Percentiles rank a stretch among this genome's conserved stretches.
Evolutionary conservation across 805 yeast genomes (phyloP).

Genomic region (Cyberlindnera japonica): DNA sequence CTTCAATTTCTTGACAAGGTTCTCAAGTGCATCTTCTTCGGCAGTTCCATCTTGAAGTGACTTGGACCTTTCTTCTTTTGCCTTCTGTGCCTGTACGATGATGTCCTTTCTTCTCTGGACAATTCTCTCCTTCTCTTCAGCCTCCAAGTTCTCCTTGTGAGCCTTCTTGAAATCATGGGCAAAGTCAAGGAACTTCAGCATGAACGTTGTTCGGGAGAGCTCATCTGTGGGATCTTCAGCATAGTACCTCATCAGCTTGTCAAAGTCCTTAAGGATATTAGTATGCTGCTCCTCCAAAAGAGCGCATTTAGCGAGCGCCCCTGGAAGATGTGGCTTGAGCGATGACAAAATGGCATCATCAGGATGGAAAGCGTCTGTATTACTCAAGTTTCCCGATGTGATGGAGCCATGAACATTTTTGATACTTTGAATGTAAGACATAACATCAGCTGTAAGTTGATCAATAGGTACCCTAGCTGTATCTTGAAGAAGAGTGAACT

Average conservation of each 20-base stretch:
- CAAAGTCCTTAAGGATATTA: constrained; percentile 61
- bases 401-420: constrained; percentile 70
- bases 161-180: constrained; percentile 77
- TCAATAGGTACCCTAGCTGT: constrained; percentile 80
- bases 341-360: constrained; percentile 63
- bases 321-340: constrained; percentile 64
- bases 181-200: constrained; percentile 76
- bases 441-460: constrained; percentile 71
- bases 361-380: constrained; percentile 76
- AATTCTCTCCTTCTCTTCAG: constrained; percentile 78
- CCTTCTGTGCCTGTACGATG: constrained; percentile 30
- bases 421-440: constrained; percentile 55
- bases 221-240: constrained; percentile 86
- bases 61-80: constrained; percentile 14
- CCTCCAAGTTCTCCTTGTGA: constrained; percentile 67
- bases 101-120: constrained; percentile 72
- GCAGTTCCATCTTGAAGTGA: constrained; percentile 18
- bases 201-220: constrained; percentile 63
- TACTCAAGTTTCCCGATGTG: constrained; percentile 81
- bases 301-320: constrained; percentile 68
- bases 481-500: constrained; percentile 43
- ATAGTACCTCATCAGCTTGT: constrained; percentile 70
- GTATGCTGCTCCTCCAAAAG: constrained; percentile 60
- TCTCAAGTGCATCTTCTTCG: constrained; percentile 62
- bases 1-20: constrained; percentile 76